phyloP scores from a whole-genome alignment of 441 rosid genomes.

The Theobroma grandiflorum region DNA sequence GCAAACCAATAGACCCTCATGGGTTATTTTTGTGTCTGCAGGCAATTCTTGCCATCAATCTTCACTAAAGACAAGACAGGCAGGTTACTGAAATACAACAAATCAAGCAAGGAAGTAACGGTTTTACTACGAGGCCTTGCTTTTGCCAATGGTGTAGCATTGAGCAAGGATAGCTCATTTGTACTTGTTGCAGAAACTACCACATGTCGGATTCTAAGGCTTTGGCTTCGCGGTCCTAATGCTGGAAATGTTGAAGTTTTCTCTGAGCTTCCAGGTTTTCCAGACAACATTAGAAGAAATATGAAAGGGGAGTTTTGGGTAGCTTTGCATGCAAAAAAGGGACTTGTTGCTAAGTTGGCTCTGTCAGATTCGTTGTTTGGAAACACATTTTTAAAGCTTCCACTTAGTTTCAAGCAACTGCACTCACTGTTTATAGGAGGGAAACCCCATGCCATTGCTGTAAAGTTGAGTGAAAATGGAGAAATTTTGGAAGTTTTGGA shows the following conservation, averaged over 20 bases:
- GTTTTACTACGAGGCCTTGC: slow-evolving; percentile 61
- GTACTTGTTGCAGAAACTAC: slow-evolving; percentile 63
- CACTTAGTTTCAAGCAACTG: slow-evolving; percentile 53
- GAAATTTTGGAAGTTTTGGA: slow-evolving; percentile 60
- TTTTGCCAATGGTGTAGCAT: slow-evolving; percentile 78
- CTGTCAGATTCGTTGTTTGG: slow-evolving; percentile 52
- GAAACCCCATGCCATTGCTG: slow-evolving; percentile 61
- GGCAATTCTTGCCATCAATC: slow-evolving; percentile 65
- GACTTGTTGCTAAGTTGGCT: slow-evolving; percentile 45
- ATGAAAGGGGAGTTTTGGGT: slow-evolving; percentile 82
- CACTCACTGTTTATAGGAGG: slow-evolving; percentile 61
- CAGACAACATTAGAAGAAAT: slow-evolving; percentile 74
- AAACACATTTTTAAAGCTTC: slow-evolving; percentile 55
- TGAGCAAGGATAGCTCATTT: slow-evolving; percentile 69
- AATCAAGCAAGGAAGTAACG: slow-evolving; percentile 53
- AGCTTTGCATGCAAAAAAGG: slow-evolving; percentile 66
- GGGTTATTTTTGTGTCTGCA: slow-evolving; percentile 31
- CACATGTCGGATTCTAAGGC: slow-evolving; percentile 53
- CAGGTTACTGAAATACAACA: slow-evolving; percentile 66
- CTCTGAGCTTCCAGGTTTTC: slow-evolving; percentile 71
- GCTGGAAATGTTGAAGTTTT: slow-evolving; percentile 62
- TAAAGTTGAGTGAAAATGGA: slow-evolving; percentile 68
- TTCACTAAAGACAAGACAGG: slow-evolving; percentile 67
- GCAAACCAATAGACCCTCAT: neutral
- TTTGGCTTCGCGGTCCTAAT: slow-evolving; percentile 67